Conservation (phyloP, 805 yeast species). For the Ogataea pilisensis region DNA sequence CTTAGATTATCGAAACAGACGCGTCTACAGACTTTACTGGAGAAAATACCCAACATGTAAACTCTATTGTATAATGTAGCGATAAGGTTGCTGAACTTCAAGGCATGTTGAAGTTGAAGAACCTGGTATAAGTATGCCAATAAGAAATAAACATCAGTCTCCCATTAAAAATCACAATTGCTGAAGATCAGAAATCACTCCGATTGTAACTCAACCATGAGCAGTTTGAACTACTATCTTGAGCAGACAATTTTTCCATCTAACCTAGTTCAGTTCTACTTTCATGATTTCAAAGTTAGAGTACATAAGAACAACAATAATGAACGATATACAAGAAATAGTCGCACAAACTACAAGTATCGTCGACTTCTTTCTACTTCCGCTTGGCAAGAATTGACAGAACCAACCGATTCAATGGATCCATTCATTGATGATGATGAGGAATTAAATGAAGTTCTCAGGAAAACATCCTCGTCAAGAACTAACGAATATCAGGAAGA, state of each 20-base stretch:
- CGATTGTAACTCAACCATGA: background rate
- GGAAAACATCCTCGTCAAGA: background rate
- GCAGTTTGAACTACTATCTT: slow-evolving; percentile 9
- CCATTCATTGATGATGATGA: slow-evolving; percentile 22
- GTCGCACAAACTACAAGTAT: slow-evolving; percentile 3
- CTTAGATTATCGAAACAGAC: too few species aligned
- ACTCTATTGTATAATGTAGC: too few species aligned
- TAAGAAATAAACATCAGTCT: too few species aligned
- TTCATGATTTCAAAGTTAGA: slow-evolving; percentile 20
- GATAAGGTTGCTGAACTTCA: too few species aligned
- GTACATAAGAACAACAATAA: slow-evolving; percentile 8
- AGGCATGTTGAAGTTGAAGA: too few species aligned
- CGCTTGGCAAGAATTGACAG: slow-evolving; percentile 24
- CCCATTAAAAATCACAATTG: too few species aligned
- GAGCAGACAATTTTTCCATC: slow-evolving; percentile 26
- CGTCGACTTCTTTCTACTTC: slow-evolving; percentile 17
- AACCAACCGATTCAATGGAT: slow-evolving; percentile 23
- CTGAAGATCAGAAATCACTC: too few species aligned
- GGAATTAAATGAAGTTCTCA: slow-evolving; percentile 11
- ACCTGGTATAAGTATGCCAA: too few species aligned
- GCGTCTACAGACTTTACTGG: too few species aligned
- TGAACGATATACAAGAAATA: slow-evolving; percentile 10
- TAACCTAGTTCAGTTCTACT: slow-evolving; percentile 16
- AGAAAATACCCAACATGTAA: too few species aligned
- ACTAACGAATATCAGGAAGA: background rate